Evolutionary conservation across 345 rosid species (phyloP).

Genomic region (Triadica sebifera): DNA sequence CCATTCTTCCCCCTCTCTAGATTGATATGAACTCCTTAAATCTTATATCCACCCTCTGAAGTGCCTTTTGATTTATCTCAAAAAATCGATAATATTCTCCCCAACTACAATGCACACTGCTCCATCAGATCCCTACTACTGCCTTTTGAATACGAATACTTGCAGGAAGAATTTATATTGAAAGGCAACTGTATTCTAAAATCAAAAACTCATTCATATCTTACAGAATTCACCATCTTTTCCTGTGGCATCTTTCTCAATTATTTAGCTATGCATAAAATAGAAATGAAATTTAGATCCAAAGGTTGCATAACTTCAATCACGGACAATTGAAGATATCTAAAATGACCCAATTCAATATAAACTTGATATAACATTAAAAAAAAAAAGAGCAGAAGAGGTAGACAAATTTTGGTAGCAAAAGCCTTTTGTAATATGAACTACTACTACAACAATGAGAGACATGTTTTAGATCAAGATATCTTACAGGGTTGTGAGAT

Average conservation of each 20-base stretch:
- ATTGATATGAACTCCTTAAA: background rate
- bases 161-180: background rate
- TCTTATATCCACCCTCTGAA: background rate
- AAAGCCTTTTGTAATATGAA: background rate
- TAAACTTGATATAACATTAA: background rate
- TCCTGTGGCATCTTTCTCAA: background rate
- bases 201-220: background rate
- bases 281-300: background rate
- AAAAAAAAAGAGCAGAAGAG: background rate
- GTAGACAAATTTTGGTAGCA: background rate
- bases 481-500: slow-evolving; percentile 67
- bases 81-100: no score
- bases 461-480: slow-evolving; percentile 15
- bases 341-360: background rate
- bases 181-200: background rate
- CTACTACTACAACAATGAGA: background rate
- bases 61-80: background rate
- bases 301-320: background rate
- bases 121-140: no score
- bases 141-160: no score
- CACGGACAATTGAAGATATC: background rate
- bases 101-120: no score
- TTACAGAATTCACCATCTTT: background rate
- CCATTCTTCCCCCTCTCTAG: background rate
- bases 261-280: background rate